Evolutionary conservation across 768 basidiomycete species (phyloP).

Genomic region (Myochromella boudieri): DNA sequence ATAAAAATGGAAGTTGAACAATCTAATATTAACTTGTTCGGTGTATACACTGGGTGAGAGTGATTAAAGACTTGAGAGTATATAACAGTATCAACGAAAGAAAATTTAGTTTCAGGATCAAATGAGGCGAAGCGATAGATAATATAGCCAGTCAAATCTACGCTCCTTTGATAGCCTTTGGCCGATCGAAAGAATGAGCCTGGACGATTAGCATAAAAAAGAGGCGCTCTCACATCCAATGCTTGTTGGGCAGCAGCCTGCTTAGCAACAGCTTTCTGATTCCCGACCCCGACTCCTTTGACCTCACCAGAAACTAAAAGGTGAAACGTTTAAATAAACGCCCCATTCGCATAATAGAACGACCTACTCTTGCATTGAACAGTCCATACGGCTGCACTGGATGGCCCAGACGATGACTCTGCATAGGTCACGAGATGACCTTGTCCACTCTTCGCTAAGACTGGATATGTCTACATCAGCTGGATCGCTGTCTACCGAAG

Average conservation of each 20-base stretch:
- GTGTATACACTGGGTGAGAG: too few species aligned
- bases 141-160: too few species aligned
- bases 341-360: neutral
- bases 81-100: too few species aligned
- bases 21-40: too few species aligned
- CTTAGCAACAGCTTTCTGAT: slow-evolving; percentile 45
- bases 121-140: too few species aligned
- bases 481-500: too few species aligned
- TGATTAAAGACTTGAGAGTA: too few species aligned
- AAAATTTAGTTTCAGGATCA: too few species aligned
- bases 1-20: too few species aligned
- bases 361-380: slow-evolving; percentile 58
- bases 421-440: slow-evolving; percentile 38
- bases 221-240: slow-evolving; percentile 30
- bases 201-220: neutral
- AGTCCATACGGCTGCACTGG: slow-evolving; percentile 47
- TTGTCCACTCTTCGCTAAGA: slow-evolving; percentile 24
- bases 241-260: slow-evolving; percentile 47
- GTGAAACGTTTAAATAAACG: slow-evolving; percentile 5
- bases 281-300: slow-evolving; percentile 46
- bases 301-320: slow-evolving; percentile 44
- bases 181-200: neutral
- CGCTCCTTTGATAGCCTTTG: slow-evolving; percentile 8
- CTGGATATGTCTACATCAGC: slow-evolving; percentile 18
- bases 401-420: slow-evolving; percentile 39